Base-by-base conservation (phyloP, 2,329 filamentous ascomycete species). In the Neonectria faginata region DNA sequence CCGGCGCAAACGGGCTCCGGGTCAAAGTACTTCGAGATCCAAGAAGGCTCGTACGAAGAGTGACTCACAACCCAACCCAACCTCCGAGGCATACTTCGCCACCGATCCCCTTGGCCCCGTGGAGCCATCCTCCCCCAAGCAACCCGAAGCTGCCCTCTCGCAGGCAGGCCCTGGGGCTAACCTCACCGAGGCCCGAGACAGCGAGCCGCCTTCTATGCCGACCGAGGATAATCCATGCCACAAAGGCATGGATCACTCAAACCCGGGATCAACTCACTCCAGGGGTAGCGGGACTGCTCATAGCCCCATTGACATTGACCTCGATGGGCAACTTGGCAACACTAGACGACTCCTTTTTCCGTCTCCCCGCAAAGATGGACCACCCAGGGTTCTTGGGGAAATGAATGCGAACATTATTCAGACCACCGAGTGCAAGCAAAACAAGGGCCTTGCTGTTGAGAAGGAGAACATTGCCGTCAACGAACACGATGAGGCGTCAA, bases 331-430 rank as follows among this genome's bases (percentile, higher is more conserved):
- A 12, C 77, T 84, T 18, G 87, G 86, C 36, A 79, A 76, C 56
- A 94, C 91, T 0, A 85, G 91, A 65, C 85, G 93, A 62, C 79
- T 94, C 2, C 83, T 96, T 1, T 96, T 96, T 73, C 91, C 92
- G 1, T 94, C 91, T 0, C 92, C 92, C 2, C 85, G 89, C 47
- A 91, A 91, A 68, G 86, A 88, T 31, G 87, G 85, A 39, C 83
- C 87, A 50, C 80, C 85, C 1, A 92, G 89, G 74, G 85, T 87
- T 22, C 82, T 92, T 2, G 85, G 86, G 53, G 87, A 90, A 70
- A 76, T 88, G 44, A 78, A 83, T 14, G 79, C 85, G 16, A 90
- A 89, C 69, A 75, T 84, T 56, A 80, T 86, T 45, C 82, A 84
- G 64, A 80, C 82, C 4, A 73, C 78, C 3, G 79, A 81, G 25